Evolutionary conservation across 177 flowering plant genomes (phyloP).

Genomic region (Tripterygium wilfordii): DNA sequence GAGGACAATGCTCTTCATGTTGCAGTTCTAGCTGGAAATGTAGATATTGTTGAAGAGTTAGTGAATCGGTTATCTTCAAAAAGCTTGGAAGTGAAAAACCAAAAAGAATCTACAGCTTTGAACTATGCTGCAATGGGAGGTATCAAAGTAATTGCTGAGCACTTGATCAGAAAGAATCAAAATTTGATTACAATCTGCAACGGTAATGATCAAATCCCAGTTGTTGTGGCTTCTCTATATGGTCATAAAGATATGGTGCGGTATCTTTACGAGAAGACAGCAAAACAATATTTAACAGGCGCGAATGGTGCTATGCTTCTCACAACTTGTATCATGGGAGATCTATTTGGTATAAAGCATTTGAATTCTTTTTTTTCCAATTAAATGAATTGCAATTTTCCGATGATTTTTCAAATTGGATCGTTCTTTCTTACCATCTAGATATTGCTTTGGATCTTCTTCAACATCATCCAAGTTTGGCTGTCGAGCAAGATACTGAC

Average conservation of each 20-base stretch:
- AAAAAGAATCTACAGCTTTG: conserved; percentile 9
- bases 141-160: conserved; percentile 11
- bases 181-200: conserved; percentile 1
- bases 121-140: conserved; percentile 15
- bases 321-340: conserved; percentile 14
- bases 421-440: not conserved
- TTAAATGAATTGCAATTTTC: too few relatives aligned
- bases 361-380: not conserved
- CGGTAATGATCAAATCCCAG: conserved; percentile 7
- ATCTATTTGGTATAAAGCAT: conserved; percentile 6
- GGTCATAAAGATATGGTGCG: conserved; percentile 18
- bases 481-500: conserved; percentile 1
- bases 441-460: conserved; percentile 22
- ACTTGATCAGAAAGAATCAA: conserved; percentile 6
- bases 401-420: not conserved
- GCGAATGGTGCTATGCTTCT: conserved; percentile 14
- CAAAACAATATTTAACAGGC: conserved; percentile 5
- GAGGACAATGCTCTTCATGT: conserved; percentile 15
- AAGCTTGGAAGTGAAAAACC: conserved; percentile 1
- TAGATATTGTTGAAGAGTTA: conserved; percentile 14
- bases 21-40: conserved; percentile 15
- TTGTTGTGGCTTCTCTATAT: conserved; percentile 16
- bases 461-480: conserved; percentile 6
- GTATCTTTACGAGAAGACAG: conserved; percentile 6
- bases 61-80: conserved; percentile 1